Conservation (phyloP, 176 grass and related monocot genomes). For the Hsuehochloa calcarea region DNA sequence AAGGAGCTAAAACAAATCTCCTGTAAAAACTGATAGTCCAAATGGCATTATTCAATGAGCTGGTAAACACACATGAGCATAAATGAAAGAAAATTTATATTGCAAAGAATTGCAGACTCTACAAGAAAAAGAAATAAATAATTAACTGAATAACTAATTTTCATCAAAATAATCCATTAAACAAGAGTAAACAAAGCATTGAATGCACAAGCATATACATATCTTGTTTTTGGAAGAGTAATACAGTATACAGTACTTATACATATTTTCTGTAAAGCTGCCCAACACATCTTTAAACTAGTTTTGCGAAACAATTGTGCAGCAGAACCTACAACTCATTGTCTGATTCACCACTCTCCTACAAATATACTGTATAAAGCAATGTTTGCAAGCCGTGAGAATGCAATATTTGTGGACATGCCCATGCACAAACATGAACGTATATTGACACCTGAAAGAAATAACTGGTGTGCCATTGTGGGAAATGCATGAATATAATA, state of each 20-base stretch:
- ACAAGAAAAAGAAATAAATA: neutral
- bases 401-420: constrained; percentile 5
- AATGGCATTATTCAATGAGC: constrained; percentile 2
- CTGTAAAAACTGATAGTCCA: neutral
- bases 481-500: neutral
- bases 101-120: constrained; percentile 13
- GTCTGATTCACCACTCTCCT: neutral
- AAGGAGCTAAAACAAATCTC: constrained; percentile 21
- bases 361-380: neutral
- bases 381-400: neutral
- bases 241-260: too few relatives aligned
- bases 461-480: neutral
- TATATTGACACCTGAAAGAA: neutral
- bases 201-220: too few relatives aligned
- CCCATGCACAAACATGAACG: neutral
- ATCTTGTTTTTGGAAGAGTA: too few relatives aligned
- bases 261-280: too few relatives aligned
- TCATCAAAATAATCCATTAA: constrained; percentile 1
- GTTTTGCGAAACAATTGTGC: too few relatives aligned
- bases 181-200: neutral
- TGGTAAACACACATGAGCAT: constrained; percentile 16
- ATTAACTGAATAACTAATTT: neutral
- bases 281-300: too few relatives aligned
- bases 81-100: constrained; percentile 10
- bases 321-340: neutral